Base-by-base conservation (phyloP, 257 asterid species). In the Rehmannia glutinosa region DNA sequence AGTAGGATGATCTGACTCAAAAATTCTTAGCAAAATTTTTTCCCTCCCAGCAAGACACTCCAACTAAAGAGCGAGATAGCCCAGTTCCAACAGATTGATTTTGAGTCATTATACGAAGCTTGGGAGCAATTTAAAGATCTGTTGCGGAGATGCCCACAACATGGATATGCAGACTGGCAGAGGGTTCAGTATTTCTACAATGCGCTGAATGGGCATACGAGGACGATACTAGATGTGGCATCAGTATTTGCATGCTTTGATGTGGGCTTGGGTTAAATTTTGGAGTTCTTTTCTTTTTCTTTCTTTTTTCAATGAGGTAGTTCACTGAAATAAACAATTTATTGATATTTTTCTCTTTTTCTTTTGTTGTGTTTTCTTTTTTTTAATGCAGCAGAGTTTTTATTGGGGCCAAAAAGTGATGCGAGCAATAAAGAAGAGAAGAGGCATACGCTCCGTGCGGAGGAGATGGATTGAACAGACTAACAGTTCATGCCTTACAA, bases 401-500 rank as follows among this genome's bases (percentile, higher is more conserved):
- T 51, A 54, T 59, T 45, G 72, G 75, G 68, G 62, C 67, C 66
- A 77, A 69, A 84, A 80, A 81, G 84, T 80, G 77, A 92, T 49
- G 82, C 78, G 95, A 87, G 83, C 79, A 84, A 77, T 73, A 96
- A 90, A 87, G 98, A 84, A 79, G 96, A 90, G 92, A 92, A 86
- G 81, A 87, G 85, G 77, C 86, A 97, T 68, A 97, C 97, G n/a
- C 97, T 92, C 33, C 90, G 98, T 20, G 95, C 96, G 0, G 97
- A 93, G 83, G 98, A 90, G 75, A 90, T 90, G 98, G 98, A 93
- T 78, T 87, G 96, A 96, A 93, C 98, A 11, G 98, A 93, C 79
- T 95, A 82, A 79, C 98, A 90, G 78, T 90, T 93, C 78, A 90
- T 73, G 79, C 97, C 98, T 47, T 93, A 96, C 78, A 77, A 84